A percentile compares a stretch with the other conserved stretches of the same genome.
phyloP scores from a whole-genome alignment of 2,329 filamentous ascomycete genomes.

The Byssothecium circinans region DNA sequence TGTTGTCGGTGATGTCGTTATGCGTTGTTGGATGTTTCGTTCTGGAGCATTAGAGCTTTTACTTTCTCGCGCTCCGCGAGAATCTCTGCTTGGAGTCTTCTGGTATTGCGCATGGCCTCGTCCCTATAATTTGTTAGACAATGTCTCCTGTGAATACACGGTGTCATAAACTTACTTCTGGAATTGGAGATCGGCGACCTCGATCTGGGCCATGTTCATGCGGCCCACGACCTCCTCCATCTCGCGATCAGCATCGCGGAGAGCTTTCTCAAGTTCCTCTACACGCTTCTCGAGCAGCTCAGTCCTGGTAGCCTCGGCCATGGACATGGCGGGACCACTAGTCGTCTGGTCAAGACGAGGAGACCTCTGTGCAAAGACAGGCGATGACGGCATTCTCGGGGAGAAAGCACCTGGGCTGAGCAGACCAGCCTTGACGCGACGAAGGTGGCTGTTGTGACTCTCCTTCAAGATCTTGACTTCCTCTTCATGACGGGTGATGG shows the following conservation, averaged over 20 bases:
- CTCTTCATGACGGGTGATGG: constrained; percentile 80
- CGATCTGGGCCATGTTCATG: constrained; percentile 82
- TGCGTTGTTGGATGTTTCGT: constrained; percentile 20
- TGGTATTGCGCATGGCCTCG: constrained; percentile 71
- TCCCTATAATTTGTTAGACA: constrained; percentile 53
- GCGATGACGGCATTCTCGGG: constrained; percentile 63
- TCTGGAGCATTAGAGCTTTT: constrained; percentile 50
- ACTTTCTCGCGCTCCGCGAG: constrained; percentile 64
- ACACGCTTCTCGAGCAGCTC: constrained; percentile 77
- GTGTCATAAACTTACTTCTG: constrained; percentile 52
- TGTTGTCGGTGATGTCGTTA: constrained; percentile 7
- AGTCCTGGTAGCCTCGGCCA: constrained; percentile 72
- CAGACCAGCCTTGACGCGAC: constrained; percentile 64
- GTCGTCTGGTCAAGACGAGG: constrained; percentile 64
- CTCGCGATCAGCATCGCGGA: constrained; percentile 73
- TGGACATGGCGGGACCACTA: constrained; percentile 60
- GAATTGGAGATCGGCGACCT: constrained; percentile 76
- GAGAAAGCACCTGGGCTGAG: constrained; percentile 54
- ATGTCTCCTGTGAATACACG: constrained; percentile 11
- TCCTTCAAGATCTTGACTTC: constrained; percentile 77
- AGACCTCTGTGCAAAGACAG: constrained; percentile 61
- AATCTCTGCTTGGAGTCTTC: constrained; percentile 68
- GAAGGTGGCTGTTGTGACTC: constrained; percentile 74
- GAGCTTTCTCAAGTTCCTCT: constrained; percentile 79
- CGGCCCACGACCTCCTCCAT: constrained; percentile 82